Base-by-base conservation (phyloP, 2,329 filamentous ascomycete species). In the Sporothrix brasiliensis region DNA sequence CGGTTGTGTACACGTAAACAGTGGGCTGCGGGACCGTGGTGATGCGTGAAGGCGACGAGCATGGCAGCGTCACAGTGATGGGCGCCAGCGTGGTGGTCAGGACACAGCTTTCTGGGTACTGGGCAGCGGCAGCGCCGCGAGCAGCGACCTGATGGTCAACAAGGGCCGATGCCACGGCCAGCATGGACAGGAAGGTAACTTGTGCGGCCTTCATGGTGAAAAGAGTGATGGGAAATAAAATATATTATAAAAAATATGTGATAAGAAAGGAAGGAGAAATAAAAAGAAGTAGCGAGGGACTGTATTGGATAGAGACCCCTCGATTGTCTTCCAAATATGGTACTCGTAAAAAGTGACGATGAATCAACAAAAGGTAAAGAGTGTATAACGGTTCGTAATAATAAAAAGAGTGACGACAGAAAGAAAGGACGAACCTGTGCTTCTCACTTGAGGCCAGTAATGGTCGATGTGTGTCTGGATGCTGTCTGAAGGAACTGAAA, bases 1-100 rank as follows among this genome's bases (percentile, higher is more conserved):
- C 69, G 27, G 71, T 73, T 1, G 56, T 68, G 66, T 73, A 74
- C 30, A 74, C 70, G 34, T 65, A 66, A 11, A 50, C 56, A n/a
- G 67, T 73, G 16, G 66, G 41, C 30, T 61, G 52, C 7, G 73
- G 71, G 60, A 58, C 69, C 27, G 47, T 27, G 1, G 71, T 72
- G 14, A 70, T 56, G 30, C 58, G 41, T 7, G 50, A 27, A 19
- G 70, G 68, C 19, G 39, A 7, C 11, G 52, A 27, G n/a, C 14
- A 7, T 3, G 49, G 41, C 4, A 68, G 58, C 10, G 71, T 72
- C 21, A 73, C 34, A 7, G 73, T 74, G 58, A 73, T 68, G 19
- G 69, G 21, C 2, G 72, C 63, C 53, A 74, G 71, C 0, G 54
- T 68, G 4, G 69, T 73, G 41, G 73, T 74, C 50, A 72, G 50